phyloP scores from a whole-genome alignment of 306 rosid species.

The Alnus rubra region DNA sequence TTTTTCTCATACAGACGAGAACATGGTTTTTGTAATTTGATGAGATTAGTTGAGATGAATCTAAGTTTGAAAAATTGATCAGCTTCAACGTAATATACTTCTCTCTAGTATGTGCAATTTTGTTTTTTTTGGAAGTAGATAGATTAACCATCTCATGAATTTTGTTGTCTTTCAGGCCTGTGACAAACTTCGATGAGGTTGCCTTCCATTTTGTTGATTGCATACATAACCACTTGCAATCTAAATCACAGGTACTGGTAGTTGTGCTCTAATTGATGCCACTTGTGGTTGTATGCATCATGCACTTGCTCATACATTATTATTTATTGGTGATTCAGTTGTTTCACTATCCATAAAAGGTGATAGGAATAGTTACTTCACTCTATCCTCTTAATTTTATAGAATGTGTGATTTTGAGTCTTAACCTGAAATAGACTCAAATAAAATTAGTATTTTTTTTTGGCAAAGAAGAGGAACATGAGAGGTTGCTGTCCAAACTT shows the following conservation, averaged over 20 bases:
- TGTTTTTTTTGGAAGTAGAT: not conserved
- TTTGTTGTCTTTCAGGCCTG: constrained; percentile 62
- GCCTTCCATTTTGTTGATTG: constrained; percentile 90
- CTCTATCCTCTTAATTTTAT: not conserved
- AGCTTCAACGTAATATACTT: not conserved
- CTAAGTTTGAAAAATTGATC: constrained; percentile 1
- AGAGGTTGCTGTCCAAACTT: no score
- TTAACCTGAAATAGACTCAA: not conserved
- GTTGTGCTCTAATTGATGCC: not conserved
- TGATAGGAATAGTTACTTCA: not conserved
- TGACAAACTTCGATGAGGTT: constrained; percentile 76
- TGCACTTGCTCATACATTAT: not conserved
- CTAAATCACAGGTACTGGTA: constrained; percentile 57
- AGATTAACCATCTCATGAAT: constrained; percentile 4
- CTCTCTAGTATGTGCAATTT: not conserved
- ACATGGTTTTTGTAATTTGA: not conserved
- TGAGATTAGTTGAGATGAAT: not conserved
- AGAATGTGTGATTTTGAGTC: not conserved
- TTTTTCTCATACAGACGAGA: not conserved
- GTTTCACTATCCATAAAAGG: not conserved
- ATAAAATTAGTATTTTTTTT: no score
- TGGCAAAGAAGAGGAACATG: no score
- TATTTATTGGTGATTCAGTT: not conserved
- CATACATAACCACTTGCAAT: constrained; percentile 67
- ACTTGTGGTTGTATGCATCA: not conserved